These are phyloP conservation scores for Davidsoniella neocaledoniae DNA, from an alignment of 2,329 filamentous ascomycete species.

Conservation along the genomic window DNA sequence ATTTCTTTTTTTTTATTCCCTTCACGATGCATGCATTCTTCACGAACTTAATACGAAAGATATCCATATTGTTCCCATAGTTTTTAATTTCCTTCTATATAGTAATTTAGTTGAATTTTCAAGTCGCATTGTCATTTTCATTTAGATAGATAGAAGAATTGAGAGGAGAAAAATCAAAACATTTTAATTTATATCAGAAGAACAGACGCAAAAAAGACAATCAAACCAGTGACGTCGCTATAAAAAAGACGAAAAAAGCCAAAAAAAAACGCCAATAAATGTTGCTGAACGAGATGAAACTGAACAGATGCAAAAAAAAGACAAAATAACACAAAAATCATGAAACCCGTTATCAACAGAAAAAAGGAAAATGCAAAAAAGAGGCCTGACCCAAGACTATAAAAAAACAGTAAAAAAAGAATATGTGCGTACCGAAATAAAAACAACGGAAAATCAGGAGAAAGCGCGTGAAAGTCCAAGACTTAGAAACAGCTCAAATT, in stretches of 20 bases:
- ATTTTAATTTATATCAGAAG: not conserved
- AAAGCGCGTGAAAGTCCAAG: too few relatives aligned
- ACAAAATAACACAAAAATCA: not conserved
- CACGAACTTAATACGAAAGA: too few relatives aligned
- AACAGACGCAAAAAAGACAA: constrained; percentile 2
- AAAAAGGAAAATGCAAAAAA: not conserved
- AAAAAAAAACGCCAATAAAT: not conserved
- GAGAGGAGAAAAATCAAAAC: not conserved
- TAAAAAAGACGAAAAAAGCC: not conserved
- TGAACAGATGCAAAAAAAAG: not conserved
- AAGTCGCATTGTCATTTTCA: not conserved
- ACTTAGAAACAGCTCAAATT: not conserved
- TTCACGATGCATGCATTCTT: too few relatives aligned
- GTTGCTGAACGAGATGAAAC: not conserved
- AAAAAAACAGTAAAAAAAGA: not conserved
- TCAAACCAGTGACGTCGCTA: not conserved
- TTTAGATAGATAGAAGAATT: not conserved
- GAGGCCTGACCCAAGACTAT: not conserved
- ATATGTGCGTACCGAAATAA: not conserved
- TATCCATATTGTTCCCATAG: not conserved
- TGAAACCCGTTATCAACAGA: not conserved
- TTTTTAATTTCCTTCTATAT: not conserved
- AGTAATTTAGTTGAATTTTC: not conserved
- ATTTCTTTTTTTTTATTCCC: too few relatives aligned
- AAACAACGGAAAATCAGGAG: not conserved